phyloP scores from a whole-genome alignment of 148 eudicot species.

The Chenopodium suecicum region DNA sequence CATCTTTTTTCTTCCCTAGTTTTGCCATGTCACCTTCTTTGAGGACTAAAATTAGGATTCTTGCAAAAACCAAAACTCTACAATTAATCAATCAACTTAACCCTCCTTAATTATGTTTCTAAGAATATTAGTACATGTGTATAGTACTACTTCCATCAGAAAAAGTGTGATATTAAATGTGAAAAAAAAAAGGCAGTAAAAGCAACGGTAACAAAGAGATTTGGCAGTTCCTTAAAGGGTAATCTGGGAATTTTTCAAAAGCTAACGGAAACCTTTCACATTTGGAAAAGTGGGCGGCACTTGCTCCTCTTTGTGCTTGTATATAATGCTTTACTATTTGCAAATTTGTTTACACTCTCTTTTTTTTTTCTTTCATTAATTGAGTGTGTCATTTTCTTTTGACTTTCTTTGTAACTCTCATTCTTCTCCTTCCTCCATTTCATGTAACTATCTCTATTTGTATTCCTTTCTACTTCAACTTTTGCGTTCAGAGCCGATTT shows the following conservation, averaged over 20 bases:
- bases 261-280: slow-evolving; percentile 54
- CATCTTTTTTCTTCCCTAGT: background rate
- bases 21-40: slow-evolving; percentile 22
- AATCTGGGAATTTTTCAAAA: slow-evolving; percentile 47
- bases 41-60: slow-evolving; percentile 24
- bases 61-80: slow-evolving; percentile 18
- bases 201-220: slow-evolving; percentile 70
- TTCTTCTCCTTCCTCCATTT: too few relatives aligned
- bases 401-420: too few relatives aligned
- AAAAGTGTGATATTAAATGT: background rate
- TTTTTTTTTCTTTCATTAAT: background rate
- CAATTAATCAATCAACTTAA: background rate
- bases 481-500: too few relatives aligned
- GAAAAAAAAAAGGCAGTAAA: background rate
- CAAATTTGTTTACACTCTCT: background rate
- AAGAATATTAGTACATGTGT: too few relatives aligned
- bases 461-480: too few relatives aligned
- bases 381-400: background rate
- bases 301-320: background rate
- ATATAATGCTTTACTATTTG: slow-evolving; percentile 18
- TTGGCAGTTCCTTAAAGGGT: slow-evolving; percentile 70
- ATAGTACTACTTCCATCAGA: background rate
- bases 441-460: too few relatives aligned
- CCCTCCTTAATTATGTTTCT: background rate
- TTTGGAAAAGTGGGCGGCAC: slow-evolving; percentile 31